Evolutionary conservation across 2,329 filamentous ascomycete species (phyloP), one percentile per base, ranked within the genome.

Genomic region (Trichoderma breve): DNA sequence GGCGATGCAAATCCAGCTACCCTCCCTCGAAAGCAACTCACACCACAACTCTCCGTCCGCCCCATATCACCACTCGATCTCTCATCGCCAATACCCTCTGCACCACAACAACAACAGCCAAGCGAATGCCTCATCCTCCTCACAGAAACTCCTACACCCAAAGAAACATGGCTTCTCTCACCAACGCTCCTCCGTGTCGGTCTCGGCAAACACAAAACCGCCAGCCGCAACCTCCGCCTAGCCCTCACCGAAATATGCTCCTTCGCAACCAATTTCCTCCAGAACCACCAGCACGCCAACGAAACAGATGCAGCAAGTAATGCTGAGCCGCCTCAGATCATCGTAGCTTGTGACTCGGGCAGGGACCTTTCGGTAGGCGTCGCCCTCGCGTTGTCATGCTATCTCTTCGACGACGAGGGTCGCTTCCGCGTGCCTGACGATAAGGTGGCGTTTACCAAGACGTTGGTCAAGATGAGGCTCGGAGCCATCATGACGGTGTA

Each of bases 401-500:
- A 91, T 28, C 90, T 91, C 74, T 92, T 92, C 74, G 86, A 91
- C 74, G 88, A 92, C 8, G 78, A 89, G 2, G 94, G 93, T 76
- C 83, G 76, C 47, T 77, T 79, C 51, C 78, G 79, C 26, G 55
- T 74, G 2, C 74, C 75, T 7, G 74, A 74, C 7, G 72, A 76
- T 8, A 72, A 74, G 4, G 75, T 76, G 5, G 76, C 75, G 8
- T 83, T 95, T 62, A 91, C 90, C 79, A 98, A 99, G 82, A 85
- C 86, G 9, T 85, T 92, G 64, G 94, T 98, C 78, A 91, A 93
- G 76, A 88, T 90, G 76, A 88, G 91, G 67, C 85, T 98, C 36
- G 91, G 92, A n/a, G 92, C 91, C 85, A 93, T 98, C 76, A 93
- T 95, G 81, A 91, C 90, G 6, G 89, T 89, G 0, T 91, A 92